phyloP scores from a whole-genome alignment of 192 early-diverging fungal genomes.

The Coemansia sp. region DNA sequence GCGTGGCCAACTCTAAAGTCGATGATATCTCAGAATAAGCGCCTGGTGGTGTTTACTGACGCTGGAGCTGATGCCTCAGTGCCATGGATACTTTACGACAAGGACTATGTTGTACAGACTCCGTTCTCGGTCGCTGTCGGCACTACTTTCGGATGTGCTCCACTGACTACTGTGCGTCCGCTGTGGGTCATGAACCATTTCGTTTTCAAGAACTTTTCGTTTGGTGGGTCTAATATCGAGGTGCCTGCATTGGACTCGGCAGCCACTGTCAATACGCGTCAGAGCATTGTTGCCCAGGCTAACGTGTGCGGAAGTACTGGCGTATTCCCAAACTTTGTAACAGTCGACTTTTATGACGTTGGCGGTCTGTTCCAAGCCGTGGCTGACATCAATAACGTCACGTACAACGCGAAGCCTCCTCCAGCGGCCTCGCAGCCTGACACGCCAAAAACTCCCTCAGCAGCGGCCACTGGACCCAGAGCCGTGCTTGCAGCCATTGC shows the following conservation, averaged over 20 bases:
- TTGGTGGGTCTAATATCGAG: slow-evolving; percentile 42
- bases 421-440: not conserved
- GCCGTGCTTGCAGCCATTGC: not conserved
- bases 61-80: slow-evolving; percentile 57
- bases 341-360: slow-evolving; percentile 75
- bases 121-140: slow-evolving; percentile 61
- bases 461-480: not conserved
- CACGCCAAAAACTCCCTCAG: not conserved
- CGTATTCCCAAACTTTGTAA: slow-evolving; percentile 67
- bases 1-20: slow-evolving; percentile 71
- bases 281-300: slow-evolving; percentile 60
- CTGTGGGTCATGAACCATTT: slow-evolving; percentile 82
- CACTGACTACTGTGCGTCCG: slow-evolving; percentile 28
- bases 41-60: slow-evolving; percentile 68
- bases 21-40: slow-evolving; percentile 68
- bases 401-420: not conserved
- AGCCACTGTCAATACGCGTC: slow-evolving; percentile 57
- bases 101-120: slow-evolving; percentile 71
- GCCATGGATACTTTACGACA: slow-evolving; percentile 71
- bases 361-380: slow-evolving; percentile 58
- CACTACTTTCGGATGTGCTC: slow-evolving; percentile 59
- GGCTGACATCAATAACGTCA: slow-evolving; percentile 60
- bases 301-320: slow-evolving; percentile 53
- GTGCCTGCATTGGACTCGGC: slow-evolving; percentile 60
- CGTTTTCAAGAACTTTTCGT: slow-evolving; percentile 54